phyloP scores from a whole-genome alignment of 176 grass and related monocot genomes.

The Oropetium thomaeum region DNA sequence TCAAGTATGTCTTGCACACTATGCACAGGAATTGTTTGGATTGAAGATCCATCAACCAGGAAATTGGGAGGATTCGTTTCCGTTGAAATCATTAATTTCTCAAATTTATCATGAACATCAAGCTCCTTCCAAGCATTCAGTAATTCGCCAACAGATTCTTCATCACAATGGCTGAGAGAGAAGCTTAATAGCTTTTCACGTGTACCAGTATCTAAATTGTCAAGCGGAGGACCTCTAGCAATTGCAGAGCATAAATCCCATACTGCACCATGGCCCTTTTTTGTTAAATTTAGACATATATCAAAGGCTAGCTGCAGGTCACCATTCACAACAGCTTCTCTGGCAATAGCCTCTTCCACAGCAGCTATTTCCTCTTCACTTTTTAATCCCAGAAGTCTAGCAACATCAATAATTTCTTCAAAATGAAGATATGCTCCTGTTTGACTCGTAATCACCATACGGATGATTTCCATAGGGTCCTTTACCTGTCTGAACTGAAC shows the following conservation, averaged over 20 bases:
- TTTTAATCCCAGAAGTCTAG: conserved; percentile 81
- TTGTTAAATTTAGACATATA: conserved; percentile 75
- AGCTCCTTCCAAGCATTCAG: conserved; percentile 95
- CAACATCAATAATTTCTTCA: conserved; percentile 92
- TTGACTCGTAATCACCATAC: conserved; percentile 73
- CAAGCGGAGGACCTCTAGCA: conserved; percentile 75
- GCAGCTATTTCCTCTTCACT: conserved; percentile 75
- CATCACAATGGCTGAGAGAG: conserved; percentile 78
- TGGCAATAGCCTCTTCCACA: conserved; percentile 82
- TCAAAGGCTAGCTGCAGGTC: conserved; percentile 92
- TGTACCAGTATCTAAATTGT: conserved; percentile 74
- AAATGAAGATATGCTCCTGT: conserved; percentile 86
- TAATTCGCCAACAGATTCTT: conserved; percentile 79
- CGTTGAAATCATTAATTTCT: conserved; percentile 61
- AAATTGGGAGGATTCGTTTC: conserved; percentile 61
- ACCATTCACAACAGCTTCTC: conserved; percentile 86
- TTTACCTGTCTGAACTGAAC: conserved; percentile 90
- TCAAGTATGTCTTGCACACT: conserved; percentile 63
- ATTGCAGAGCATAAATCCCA: conserved; percentile 95
- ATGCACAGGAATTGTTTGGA: conserved; percentile 43
- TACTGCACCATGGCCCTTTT: conserved; percentile 63
- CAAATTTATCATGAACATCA: conserved; percentile 65
- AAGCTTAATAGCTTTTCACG: conserved; percentile 77
- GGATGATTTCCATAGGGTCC: conserved; percentile 89
- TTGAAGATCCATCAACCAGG: conserved; percentile 44